Evolutionary conservation across 169 alveolate species (phyloP), one percentile per base, ranked within the genome.

Genomic region (Cryptosporidium parvum): DNA sequence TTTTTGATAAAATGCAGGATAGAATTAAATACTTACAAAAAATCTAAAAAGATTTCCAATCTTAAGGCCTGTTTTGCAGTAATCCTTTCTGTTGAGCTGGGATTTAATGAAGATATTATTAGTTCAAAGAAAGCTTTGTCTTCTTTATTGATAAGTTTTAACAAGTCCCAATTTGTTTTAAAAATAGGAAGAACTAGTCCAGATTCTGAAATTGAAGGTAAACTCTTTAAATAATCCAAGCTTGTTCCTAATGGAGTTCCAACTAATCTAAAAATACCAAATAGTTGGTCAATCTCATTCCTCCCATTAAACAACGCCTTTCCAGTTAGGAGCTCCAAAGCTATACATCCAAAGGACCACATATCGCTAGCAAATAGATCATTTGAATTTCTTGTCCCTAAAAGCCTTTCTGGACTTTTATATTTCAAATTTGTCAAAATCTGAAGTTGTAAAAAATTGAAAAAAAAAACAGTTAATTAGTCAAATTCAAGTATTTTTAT

Each of bases 331-430:
- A 94, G 69, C 51, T 94, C 96, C 14, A 70, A 45, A n/a, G 85
- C 58, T 6, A 96, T 94, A 48, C 97, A 95, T 52, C 98, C 98
- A n/a, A 94, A 91, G 56, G 96, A 93, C 97, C 98, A 96, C 12
- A 96, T 93, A 91, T 96, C 98, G 44, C 95, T 84, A 31, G 97
- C 95, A 31, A 31, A 56, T n/a, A 73, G 52, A 29, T 73, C 86
- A 18, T 14, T 23, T 35, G 33, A 31, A 73, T 58, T 56, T 39
- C 62, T 80, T 61, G 89, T 80, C 12, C 89, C 89, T 62, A 80
- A 65, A 21, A 80, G 62, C 26, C 73, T 80, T 29, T 80, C 89
- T 14, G 89, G 89, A 39, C 89, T 80, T 65, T 65, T 62, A 29
- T 80, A 80, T n/a, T 31, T 26, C 3, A 80, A 58, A 29, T 26